These are phyloP conservation scores for Orbilia brochopaga DNA, from an alignment of 2,329 filamentous ascomycete species.

Conservation along the genomic window DNA sequence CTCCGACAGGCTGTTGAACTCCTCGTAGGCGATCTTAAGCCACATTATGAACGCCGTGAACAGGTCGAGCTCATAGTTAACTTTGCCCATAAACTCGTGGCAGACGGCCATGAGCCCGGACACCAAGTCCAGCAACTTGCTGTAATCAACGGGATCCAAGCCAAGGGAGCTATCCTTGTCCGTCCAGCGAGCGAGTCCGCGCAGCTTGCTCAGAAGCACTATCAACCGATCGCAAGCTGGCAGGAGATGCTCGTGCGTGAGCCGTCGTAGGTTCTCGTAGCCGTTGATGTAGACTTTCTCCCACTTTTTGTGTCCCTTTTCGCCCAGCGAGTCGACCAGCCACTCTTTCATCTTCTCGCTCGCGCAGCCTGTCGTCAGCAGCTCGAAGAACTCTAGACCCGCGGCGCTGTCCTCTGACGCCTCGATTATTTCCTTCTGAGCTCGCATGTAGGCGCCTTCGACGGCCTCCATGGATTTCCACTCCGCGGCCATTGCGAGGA, in stretches of 20 bases:
- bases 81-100: slow-evolving; percentile 54
- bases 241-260: slow-evolving; percentile 85
- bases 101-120: slow-evolving; percentile 53
- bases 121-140: slow-evolving; percentile 54
- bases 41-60: slow-evolving; percentile 54
- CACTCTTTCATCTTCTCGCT: slow-evolving; percentile 74
- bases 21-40: slow-evolving; percentile 54
- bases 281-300: slow-evolving; percentile 82
- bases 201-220: slow-evolving; percentile 79
- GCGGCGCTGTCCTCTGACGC: slow-evolving; percentile 52
- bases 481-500: slow-evolving; percentile 78
- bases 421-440: slow-evolving; percentile 74
- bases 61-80: slow-evolving; percentile 54
- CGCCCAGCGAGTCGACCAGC: slow-evolving; percentile 80
- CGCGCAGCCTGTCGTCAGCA: slow-evolving; percentile 55
- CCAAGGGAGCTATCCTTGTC: slow-evolving; percentile 55
- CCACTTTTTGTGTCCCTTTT: slow-evolving; percentile 93
- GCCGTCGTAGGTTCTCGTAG: slow-evolving; percentile 75
- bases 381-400: slow-evolving; percentile 55
- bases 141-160: slow-evolving; percentile 55
- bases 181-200: slow-evolving; percentile 75
- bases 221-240: slow-evolving; percentile 83
- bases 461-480: slow-evolving; percentile 83
- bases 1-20: slow-evolving; percentile 54
- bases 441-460: slow-evolving; percentile 77